These are phyloP conservation scores for Scolecobasidium constrictum DNA, from an alignment of 2,329 filamentous ascomycete species.

Conservation along the genomic window DNA sequence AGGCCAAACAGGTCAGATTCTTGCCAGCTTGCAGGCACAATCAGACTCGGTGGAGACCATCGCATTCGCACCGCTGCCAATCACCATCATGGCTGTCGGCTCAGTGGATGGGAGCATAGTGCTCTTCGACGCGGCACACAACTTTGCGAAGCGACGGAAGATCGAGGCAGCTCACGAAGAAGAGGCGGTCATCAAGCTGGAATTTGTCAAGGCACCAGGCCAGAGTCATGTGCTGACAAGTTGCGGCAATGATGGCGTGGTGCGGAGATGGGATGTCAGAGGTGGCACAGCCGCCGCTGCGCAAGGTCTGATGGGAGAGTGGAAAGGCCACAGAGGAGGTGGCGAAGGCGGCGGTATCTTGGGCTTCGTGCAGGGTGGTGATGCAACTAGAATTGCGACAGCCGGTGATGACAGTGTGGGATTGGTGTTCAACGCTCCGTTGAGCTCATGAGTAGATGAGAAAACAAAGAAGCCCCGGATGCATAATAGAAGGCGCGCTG, in stretches of 20 bases:
- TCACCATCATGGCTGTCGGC: constrained; percentile 50
- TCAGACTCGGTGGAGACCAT: constrained; percentile 69
- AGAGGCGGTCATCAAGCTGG: constrained; percentile 75
- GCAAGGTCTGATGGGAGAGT: constrained; percentile 69
- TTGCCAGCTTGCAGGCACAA: constrained; percentile 75
- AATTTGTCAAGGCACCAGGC: constrained; percentile 54
- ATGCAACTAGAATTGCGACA: constrained; percentile 61
- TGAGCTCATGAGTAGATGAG: too few relatives aligned
- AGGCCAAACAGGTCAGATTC: constrained; percentile 56
- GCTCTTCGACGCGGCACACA: constrained; percentile 75
- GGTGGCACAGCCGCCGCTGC: constrained; percentile 56
- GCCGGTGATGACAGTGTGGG: constrained; percentile 65
- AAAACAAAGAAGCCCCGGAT: too few relatives aligned
- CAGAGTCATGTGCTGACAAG: constrained; percentile 62
- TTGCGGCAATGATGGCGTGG: constrained; percentile 84
- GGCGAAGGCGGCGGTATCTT: constrained; percentile 82
- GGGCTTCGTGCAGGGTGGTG: constrained; percentile 73
- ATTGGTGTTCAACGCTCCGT: neutral
- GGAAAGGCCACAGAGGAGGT: constrained; percentile 78
- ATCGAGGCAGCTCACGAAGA: constrained; percentile 70
- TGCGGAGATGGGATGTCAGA: constrained; percentile 75
- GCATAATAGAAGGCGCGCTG: too few relatives aligned
- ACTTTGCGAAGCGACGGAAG: constrained; percentile 76
- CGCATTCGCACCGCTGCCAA: constrained; percentile 49
- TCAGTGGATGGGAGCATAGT: constrained; percentile 62